Base-by-base conservation (phyloP, 352 stramenopile species). In the Thraustochytrium striatum region DNA sequence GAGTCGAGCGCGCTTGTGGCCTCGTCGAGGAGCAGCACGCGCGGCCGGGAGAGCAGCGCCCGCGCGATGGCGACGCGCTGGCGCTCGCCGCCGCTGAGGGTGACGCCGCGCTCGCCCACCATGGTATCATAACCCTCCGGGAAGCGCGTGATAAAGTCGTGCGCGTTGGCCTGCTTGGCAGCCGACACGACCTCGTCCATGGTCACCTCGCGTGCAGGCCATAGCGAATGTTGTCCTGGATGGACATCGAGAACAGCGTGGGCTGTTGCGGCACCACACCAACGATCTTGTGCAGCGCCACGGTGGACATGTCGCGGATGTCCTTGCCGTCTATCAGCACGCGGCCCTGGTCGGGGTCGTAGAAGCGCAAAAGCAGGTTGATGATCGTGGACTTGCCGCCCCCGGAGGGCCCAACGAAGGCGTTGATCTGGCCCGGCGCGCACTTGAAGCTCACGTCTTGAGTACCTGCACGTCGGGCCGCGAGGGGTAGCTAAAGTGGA, bases 81-180 rank as follows among this genome's bases (percentile, higher is more conserved):
- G 73, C 97, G 97, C 87, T 99, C 93, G 7, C 95, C 95, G 47
- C 94, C 94, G 3, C 88, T 97, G 11, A 98, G 84, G 58, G 94
- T 89, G 7, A 87, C 84, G 11, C 93, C 92, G 30, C 88, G 83
- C 72, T 97, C 92, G 43, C 92, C 92, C 25, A 97, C 89, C 35
- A 90, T 83, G 0, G 93, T 97, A 36, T 91, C 85, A 61, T 95
- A 96, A 19, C 89, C 85, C n/a, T 95, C 85, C 0, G 91, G 89
- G 61, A 97, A 94, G 68, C 85, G 78, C 61, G 82, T 86, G 65
- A 97, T 96, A 75, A 98, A 98, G 38, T 89, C 85, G 73, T 94
- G 92, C 2, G 92, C 92, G 81, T 96, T 96, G 3, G 93, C 91
- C 61, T 89, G 86, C 61, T 87, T 87, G 8, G 91, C 87, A 13